phyloP scores from a whole-genome alignment of 2,329 filamentous ascomycete genomes.

The Penicillium sp. region DNA sequence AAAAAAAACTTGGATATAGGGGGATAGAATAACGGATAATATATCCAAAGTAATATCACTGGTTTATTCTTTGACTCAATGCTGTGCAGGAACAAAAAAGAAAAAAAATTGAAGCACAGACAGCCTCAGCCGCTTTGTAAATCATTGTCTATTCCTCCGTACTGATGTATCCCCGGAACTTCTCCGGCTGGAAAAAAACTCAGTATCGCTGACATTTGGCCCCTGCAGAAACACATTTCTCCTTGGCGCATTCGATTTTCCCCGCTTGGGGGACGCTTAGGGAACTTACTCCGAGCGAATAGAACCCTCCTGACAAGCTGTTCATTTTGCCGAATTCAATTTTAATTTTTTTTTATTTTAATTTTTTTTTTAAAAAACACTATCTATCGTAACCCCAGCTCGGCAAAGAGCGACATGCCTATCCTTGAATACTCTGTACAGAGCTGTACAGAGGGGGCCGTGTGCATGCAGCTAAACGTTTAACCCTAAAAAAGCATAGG shows the following conservation, averaged over 20 bases:
- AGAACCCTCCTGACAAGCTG: neutral
- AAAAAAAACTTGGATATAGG: neutral
- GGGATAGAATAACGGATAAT: neutral
- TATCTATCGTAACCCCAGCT: too few species aligned
- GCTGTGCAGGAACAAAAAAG: too few species aligned
- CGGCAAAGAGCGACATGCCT: neutral
- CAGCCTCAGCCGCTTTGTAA: too few species aligned
- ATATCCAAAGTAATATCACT: neutral
- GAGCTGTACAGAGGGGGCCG: neutral
- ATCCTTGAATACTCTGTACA: neutral
- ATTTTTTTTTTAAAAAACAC: too few species aligned
- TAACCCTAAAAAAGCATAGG: conserved; percentile 2
- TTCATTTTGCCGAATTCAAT: neutral
- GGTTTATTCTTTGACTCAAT: too few species aligned
- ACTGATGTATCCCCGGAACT: neutral
- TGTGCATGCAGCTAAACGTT: conserved; percentile 1
- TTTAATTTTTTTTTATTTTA: neutral
- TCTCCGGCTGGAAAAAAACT: neutral
- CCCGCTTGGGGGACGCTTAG: neutral
- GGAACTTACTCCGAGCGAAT: neutral
- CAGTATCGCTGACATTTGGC: too few species aligned
- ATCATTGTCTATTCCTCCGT: too few species aligned
- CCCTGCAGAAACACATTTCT: neutral
- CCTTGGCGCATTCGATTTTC: neutral
- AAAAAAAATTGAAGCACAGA: too few species aligned